These are phyloP conservation scores for Hyparrhenia diplandra DNA, from an alignment of 176 grass and related monocot genomes.

Conservation along the genomic window DNA sequence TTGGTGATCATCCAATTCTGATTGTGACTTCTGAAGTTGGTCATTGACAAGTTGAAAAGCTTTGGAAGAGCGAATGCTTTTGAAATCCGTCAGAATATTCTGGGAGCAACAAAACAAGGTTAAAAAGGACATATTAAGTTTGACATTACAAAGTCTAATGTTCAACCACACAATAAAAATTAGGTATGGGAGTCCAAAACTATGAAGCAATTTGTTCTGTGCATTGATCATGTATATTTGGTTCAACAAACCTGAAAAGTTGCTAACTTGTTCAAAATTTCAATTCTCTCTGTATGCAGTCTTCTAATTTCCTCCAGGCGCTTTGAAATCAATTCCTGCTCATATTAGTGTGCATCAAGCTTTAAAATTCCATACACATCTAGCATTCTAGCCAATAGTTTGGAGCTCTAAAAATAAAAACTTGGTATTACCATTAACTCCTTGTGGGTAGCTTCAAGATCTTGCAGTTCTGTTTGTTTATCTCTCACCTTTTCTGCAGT, in stretches of 20 bases:
- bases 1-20: constrained; percentile 56
- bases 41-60: constrained; percentile 68
- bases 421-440: constrained; percentile 66
- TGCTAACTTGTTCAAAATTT: constrained; percentile 78
- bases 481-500: constrained; percentile 54
- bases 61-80: constrained; percentile 76
- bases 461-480: constrained; percentile 69
- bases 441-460: constrained; percentile 70
- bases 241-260: constrained; percentile 66
- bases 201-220: background rate
- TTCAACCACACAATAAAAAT: background rate
- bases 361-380: background rate
- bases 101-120: constrained; percentile 14
- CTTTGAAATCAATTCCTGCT: constrained; percentile 64
- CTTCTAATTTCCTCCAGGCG: constrained; percentile 68
- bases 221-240: background rate
- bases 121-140: background rate
- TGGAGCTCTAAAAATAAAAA: constrained; percentile 14
- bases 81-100: constrained; percentile 86
- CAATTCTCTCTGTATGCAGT: constrained; percentile 84
- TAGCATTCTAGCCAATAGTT: background rate
- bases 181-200: background rate
- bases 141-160: background rate
- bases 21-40: constrained; percentile 56
- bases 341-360: constrained; percentile 4